Base-by-base conservation (phyloP, 371 early-diverging fungal genomes). In the Mucor circinelloides region DNA sequence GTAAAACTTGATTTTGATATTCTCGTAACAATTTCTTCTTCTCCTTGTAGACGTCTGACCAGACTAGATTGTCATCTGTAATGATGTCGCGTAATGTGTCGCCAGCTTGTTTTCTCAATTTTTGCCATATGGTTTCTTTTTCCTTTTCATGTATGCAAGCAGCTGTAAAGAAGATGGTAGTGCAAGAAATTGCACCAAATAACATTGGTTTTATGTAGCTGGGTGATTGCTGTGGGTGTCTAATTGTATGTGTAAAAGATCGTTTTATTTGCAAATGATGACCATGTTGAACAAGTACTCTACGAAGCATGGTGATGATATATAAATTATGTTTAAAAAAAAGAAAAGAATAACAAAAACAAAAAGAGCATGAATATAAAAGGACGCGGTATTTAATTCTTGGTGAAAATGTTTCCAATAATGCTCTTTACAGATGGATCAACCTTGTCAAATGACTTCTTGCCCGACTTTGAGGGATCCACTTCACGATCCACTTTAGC, bases 401-500 rank as follows among this genome's bases (percentile, higher is more conserved):
- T 73, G 19, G 75, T 60, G 66, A 83, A 79, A 7, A 83, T 72
- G 58, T 72, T 77, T 9, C 74, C 70, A 36, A 83, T 67, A 2
- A 83, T 80, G 38, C 66, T 78, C 67, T 85, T 79, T 30, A 76
- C 61, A 38, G 68, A 61, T 27, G 70, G 67, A 46, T 79, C 78
- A 66, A 74, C 46, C 21, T 64, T 66, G 21, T 60, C 57, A 21
- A 72, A 19, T 1, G 66, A 46, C 10, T 79, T 64, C 55, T 72
- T 78, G n/a, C 74, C 70, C 25, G 64, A 61, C 25, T 58, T 46
- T 27, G 46, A 67, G 31, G 72, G 58, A 61, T 70, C 70, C 15
- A 69, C 81, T 67, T 81, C 80, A 56, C 78, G 71, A 4, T 68
- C 65, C 9, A 80, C 79, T 58, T 70, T 72, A 5, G 79, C 80